These are phyloP conservation scores for Fremontodendron californicum DNA, from an alignment of 345 rosid genomes.

Conservation along the genomic window DNA sequence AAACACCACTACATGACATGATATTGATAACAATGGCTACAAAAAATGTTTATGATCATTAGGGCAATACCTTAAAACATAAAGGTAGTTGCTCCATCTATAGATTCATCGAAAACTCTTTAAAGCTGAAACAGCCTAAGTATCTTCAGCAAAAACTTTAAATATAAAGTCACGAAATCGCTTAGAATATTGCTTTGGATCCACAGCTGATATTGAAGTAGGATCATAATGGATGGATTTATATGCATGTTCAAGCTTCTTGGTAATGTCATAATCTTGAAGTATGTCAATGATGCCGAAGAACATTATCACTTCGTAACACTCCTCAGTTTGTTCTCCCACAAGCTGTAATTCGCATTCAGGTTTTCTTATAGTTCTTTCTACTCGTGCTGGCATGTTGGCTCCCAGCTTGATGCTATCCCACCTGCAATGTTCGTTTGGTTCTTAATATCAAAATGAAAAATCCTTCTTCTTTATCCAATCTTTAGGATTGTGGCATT, in stretches of 20 bases:
- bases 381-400: conserved; percentile 76
- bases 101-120: too few relatives aligned
- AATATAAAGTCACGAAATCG: conserved; percentile 77
- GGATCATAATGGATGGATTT: conserved; percentile 83
- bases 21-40: neutral
- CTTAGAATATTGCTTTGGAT: conserved; percentile 73
- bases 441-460: neutral
- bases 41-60: neutral
- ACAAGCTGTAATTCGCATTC: conserved; percentile 58
- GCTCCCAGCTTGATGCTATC: conserved; percentile 61
- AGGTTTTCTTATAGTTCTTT: conserved; percentile 59
- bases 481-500: neutral
- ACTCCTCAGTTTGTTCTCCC: conserved; percentile 75
- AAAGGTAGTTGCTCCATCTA: neutral
- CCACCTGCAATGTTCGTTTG: conserved; percentile 47
- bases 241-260: conserved; percentile 85
- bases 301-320: conserved; percentile 68
- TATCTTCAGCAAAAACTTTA: conserved; percentile 62
- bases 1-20: neutral
- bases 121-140: neutral
- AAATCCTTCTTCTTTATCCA: too few relatives aligned
- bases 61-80: neutral
- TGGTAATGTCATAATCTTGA: conserved; percentile 88
- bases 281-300: conserved; percentile 87
- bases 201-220: conserved; percentile 71